phyloP scores from a whole-genome alignment of 2,329 filamentous ascomycete genomes.

The Dothidotthia symphoricarpi region DNA sequence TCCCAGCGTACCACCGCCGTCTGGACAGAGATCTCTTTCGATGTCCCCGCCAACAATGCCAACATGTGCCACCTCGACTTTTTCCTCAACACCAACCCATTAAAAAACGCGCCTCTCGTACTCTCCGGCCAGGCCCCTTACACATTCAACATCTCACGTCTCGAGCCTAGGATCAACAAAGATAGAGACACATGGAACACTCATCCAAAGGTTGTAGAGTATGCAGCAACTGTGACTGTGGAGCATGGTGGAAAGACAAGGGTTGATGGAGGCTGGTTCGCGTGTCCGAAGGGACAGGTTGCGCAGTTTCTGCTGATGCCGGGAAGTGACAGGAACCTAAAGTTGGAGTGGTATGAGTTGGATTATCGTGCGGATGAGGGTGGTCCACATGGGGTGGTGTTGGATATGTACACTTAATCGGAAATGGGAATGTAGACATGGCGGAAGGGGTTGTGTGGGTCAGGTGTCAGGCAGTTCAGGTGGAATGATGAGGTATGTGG shows the following conservation, averaged over 20 bases:
- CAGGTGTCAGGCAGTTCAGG: too few species aligned
- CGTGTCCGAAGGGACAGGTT: conserved; percentile 22
- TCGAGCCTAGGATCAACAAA: conserved; percentile 26
- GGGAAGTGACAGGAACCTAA: conserved; percentile 12
- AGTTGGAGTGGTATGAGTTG: conserved; percentile 34
- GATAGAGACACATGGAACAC: conserved; percentile 30
- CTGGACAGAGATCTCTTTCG: conserved; percentile 34
- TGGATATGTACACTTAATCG: conserved; percentile 25
- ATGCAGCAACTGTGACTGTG: conserved; percentile 21
- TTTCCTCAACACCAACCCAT: conserved; percentile 19
- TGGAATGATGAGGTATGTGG: too few species aligned
- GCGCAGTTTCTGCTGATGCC: conserved; percentile 33
- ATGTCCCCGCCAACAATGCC: conserved; percentile 27
- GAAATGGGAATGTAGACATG: too few species aligned
- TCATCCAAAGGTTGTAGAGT: conserved; percentile 14
- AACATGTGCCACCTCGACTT: conserved; percentile 28
- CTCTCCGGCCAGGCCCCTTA: conserved; percentile 21
- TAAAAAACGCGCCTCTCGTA: conserved; percentile 18
- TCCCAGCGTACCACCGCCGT: conserved; percentile 10
- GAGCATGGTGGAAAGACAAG: conserved; percentile 9
- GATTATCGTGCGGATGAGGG: conserved; percentile 18
- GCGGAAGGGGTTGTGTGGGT: too few species aligned
- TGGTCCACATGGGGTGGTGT: conserved; percentile 31
- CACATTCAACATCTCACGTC: conserved; percentile 26
- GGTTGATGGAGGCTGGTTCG: conserved; percentile 15